A percentile compares a stretch with the other conserved stretches of the same genome.
Evolutionary conservation across 2,329 filamentous ascomycete species (phyloP).

Genomic region (Neospermospora avenae): DNA sequence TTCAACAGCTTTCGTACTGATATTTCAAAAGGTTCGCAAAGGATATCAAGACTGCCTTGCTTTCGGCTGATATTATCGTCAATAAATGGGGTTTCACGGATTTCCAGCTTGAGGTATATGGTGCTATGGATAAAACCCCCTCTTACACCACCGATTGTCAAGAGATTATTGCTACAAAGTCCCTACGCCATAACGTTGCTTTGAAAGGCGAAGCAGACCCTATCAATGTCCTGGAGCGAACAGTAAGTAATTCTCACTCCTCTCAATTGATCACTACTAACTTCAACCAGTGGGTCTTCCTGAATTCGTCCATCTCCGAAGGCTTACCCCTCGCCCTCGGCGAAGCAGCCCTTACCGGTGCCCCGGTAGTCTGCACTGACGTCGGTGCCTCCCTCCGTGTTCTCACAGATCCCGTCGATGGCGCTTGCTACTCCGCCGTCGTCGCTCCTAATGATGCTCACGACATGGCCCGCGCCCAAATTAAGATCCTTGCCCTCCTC

Average conservation of each 20-base stretch:
- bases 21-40: constrained; percentile 41
- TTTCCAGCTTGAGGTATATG: constrained; percentile 60
- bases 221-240: constrained; percentile 37
- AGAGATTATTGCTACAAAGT: constrained; percentile 36
- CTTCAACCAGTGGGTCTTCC: constrained; percentile 9
- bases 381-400: constrained; percentile 54
- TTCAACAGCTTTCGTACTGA: not conserved
- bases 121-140: constrained; percentile 59
- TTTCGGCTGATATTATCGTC: constrained; percentile 62
- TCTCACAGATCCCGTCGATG: constrained; percentile 49
- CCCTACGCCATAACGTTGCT: constrained; percentile 25
- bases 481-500: constrained; percentile 57
- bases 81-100: constrained; percentile 64
- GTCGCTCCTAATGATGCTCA: constrained; percentile 62
- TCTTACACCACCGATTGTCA: constrained; percentile 58
- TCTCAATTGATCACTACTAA: not conserved
- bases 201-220: constrained; percentile 43
- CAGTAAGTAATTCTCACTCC: not conserved
- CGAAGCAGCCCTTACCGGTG: constrained; percentile 52
- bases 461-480: constrained; percentile 57
- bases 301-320: constrained; percentile 53
- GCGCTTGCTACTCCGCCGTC: constrained; percentile 53
- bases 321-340: constrained; percentile 54
- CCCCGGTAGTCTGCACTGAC: constrained; percentile 54
- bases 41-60: constrained; percentile 61